Conservation (phyloP, 2,329 filamentous ascomycete genomes). For the Periglandula ipomoeae region DNA sequence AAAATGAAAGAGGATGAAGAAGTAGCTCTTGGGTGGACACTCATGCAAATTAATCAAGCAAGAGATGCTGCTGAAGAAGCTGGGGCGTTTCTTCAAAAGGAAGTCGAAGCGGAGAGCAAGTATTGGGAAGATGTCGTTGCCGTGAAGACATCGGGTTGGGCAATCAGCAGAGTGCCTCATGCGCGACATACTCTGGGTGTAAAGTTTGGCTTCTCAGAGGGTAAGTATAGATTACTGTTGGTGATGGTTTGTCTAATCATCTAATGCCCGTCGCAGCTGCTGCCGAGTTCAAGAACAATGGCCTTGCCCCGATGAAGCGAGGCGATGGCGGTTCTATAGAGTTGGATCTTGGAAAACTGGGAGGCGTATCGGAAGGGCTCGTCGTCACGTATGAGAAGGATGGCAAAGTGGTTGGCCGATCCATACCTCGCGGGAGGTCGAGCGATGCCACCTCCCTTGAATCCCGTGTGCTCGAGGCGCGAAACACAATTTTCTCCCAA, state of each 20-base stretch:
- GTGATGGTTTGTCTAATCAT: background rate
- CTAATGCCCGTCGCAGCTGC: conserved; percentile 29
- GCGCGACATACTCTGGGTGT: conserved; percentile 71
- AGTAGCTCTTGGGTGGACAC: conserved; percentile 61
- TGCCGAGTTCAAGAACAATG: conserved; percentile 54
- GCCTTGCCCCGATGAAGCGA: conserved; percentile 72
- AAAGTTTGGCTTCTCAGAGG: conserved; percentile 80
- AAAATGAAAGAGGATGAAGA: conserved; percentile 47
- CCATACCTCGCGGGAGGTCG: conserved; percentile 40
- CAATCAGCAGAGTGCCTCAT: conserved; percentile 66
- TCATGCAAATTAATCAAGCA: conserved; percentile 66
- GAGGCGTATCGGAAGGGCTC: conserved; percentile 48
- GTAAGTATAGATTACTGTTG: conserved; percentile 23
- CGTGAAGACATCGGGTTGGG: conserved; percentile 79
- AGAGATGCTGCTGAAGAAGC: conserved; percentile 66
- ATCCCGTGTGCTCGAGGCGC: conserved; percentile 60
- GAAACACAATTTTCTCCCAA: conserved; percentile 72
- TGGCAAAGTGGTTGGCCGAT: conserved; percentile 49
- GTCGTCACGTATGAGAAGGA: conserved; percentile 56
- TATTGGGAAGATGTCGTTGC: conserved; percentile 85
- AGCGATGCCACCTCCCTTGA: conserved; percentile 48
- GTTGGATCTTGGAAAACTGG: conserved; percentile 54
- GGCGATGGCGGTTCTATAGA: conserved; percentile 65
- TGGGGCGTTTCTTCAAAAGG: conserved; percentile 61
- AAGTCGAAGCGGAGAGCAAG: conserved; percentile 69